phyloP scores from a whole-genome alignment of 805 yeast species.

The Lachancea cidri region DNA sequence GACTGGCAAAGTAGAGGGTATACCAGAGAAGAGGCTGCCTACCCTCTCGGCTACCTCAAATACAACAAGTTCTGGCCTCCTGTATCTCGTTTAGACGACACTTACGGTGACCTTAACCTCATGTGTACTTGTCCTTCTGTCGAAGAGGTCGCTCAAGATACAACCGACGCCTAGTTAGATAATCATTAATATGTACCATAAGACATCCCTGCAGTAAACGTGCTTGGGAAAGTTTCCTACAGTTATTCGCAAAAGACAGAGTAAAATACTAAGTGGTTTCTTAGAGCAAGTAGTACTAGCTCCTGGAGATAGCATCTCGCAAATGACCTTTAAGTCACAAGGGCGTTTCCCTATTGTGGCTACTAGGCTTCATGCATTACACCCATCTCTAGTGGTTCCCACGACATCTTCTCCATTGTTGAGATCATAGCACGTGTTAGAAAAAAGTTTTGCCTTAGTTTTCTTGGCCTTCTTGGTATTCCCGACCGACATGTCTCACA shows the following conservation, averaged over 20 bases:
- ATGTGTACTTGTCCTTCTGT: conserved; percentile 91
- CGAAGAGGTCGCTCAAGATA: conserved; percentile 54
- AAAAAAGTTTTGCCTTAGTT: too few species aligned
- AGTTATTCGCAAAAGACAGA: too few species aligned
- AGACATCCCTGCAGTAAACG: too few species aligned
- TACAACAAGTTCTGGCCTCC: conserved; percentile 90
- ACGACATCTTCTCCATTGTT: too few species aligned
- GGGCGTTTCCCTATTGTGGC: too few species aligned
- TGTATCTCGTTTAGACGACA: conserved; percentile 88
- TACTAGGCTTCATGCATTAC: too few species aligned
- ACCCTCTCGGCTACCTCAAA: conserved; percentile 73
- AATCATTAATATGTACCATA: background rate
- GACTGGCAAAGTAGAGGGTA: conserved; percentile 87
- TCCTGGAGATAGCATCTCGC: background rate
- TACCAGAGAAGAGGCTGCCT: conserved; percentile 89
- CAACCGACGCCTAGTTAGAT: background rate
- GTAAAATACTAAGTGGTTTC: too few species aligned
- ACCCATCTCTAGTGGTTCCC: too few species aligned
- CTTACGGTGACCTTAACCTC: conserved; percentile 88
- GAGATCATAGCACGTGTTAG: too few species aligned
- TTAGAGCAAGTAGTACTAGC: too few species aligned
- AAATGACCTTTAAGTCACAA: background rate
- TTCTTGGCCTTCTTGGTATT: background rate
- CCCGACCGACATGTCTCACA: background rate
- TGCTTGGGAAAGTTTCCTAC: too few species aligned